Base-by-base conservation (phyloP, 2,329 filamentous ascomycete genomes). In the Lachnellula occidentalis region DNA sequence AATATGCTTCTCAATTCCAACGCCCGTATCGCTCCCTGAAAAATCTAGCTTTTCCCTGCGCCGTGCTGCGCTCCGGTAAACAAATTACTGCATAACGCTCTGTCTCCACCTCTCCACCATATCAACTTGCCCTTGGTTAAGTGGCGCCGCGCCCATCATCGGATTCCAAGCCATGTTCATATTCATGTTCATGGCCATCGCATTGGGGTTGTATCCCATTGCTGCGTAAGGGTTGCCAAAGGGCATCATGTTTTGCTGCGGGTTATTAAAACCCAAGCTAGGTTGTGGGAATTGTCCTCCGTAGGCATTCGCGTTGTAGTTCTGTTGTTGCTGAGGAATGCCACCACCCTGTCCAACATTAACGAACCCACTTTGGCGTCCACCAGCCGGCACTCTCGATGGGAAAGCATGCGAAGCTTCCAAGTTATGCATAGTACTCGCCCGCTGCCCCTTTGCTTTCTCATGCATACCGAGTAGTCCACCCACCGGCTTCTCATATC, bases 71-170 rank as follows among this genome's bases (percentile, higher is more conserved):
- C 34, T 14, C 5, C 12, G 12, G 1, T 12, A 48, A 45, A 43
- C 19, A 19, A 37, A 39, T 56, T 48, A 68, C 43, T 67, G 66
- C 65, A 67, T 68, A 7, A 70, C 65, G 43, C 67, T 69, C 56
- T 69, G 67, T 45, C 68, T 65, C 68, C 68, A 70, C 39, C 63
- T 56, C 60, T 70, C 68, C 22, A 70, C 67, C 67, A 68, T 69
- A 58, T 69, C 68, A 50, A 63, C 60, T 55, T 69, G 67, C 2
- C 66, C 66, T 51, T 69, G 63, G 47, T 66, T 66, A 14, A 63
- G 50, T 14, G 64, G 63, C 50, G 60, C 56, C 4, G 51, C 55
- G 11, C 58, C 56, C 60, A 66, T 65, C 14, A 66, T 41, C 58
- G 64, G 58, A 15, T 57, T 54, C 27, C 63, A 61, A 11, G 53